These are phyloP conservation scores for Botrytis cinerea DNA, from an alignment of 2,329 filamentous ascomycete species.

Conservation along the genomic window DNA sequence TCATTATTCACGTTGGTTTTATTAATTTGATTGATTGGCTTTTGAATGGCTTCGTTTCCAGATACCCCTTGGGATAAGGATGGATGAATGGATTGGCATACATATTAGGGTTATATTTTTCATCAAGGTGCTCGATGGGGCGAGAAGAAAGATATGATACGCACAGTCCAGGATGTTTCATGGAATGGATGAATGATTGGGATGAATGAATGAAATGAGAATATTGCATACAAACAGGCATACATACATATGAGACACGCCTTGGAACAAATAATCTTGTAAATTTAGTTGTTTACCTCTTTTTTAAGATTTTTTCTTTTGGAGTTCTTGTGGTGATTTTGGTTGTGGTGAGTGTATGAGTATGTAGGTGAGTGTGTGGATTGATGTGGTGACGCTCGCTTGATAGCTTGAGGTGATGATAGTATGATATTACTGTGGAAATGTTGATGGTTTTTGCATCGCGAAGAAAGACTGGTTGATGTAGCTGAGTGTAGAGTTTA, in stretches of 20 bases:
- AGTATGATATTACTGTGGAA: background rate
- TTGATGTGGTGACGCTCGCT: background rate
- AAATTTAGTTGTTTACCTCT: background rate
- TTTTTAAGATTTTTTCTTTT: background rate
- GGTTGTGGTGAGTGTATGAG: background rate
- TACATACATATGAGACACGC: background rate
- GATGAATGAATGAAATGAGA: conserved; percentile 5
- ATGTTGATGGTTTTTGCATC: background rate
- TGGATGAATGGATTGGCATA: conserved; percentile 16
- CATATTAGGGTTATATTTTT: conserved; percentile 6
- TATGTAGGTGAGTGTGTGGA: background rate
- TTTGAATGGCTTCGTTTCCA: conserved; percentile 22
- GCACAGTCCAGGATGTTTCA: conserved; percentile 5
- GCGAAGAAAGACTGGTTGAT: background rate
- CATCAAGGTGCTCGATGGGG: background rate
- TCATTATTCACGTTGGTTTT: conserved; percentile 16
- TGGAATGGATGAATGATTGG: conserved; percentile 2
- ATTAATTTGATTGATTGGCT: conserved; percentile 19
- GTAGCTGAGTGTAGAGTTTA: background rate
- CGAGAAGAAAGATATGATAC: background rate
- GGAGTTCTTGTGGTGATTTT: background rate
- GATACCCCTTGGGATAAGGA: conserved; percentile 24
- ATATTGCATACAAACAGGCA: background rate
- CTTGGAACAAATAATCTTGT: conserved; percentile 1
- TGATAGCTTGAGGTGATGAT: background rate